Evolutionary conservation across 805 yeast genomes (phyloP), one percentile per base, ranked within the genome.

Genomic region (Starmera amethionina): DNA sequence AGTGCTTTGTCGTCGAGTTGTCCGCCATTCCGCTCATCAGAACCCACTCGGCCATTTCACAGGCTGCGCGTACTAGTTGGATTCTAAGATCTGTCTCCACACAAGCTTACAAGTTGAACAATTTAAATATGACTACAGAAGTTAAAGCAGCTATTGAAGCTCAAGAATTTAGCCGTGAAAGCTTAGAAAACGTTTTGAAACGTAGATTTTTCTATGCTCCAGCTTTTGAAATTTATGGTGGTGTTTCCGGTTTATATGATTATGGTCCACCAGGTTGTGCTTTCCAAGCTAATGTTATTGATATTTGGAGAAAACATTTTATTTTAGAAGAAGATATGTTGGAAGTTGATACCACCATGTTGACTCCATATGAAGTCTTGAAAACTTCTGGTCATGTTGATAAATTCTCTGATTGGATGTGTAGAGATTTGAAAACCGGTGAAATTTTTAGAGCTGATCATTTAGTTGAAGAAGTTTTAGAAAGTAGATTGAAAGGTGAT

Each of bases 211-310:
- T 93, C 67, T 94, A 77, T 62, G 96, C 97, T 14, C 99, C 99
- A 49, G 81, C 97, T 30, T 93, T 93, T 56, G 98, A 93, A 61
- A 77, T 90, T 48, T 93, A 93, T 63, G 98, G 98, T 52, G 98
- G 98, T 63, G 97, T 93, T 36, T 85, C 96, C 37, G 99, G 99
- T 50, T 73, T 93, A 43, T 93, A 86, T 63, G 99, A 93, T 63
- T 93, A 89, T 60, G 99, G 99, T 68, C 99, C 99, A 47, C 97
- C 98, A 62, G 98, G 98, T 47, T 90, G 97, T 70, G 94, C 97
- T 11, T 77, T 93, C 66, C 97, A 90, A 71, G 95, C 97, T 55
- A 90, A 93, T 63, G 74, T 93, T 46, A 71, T 93, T 46, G 99
- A 94, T 58, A 73, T 77, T 38, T 93, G 98, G 98, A 83, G 97